Base-by-base conservation (phyloP, 2,329 filamentous ascomycete genomes). In the Hypoxylon sp. region DNA sequence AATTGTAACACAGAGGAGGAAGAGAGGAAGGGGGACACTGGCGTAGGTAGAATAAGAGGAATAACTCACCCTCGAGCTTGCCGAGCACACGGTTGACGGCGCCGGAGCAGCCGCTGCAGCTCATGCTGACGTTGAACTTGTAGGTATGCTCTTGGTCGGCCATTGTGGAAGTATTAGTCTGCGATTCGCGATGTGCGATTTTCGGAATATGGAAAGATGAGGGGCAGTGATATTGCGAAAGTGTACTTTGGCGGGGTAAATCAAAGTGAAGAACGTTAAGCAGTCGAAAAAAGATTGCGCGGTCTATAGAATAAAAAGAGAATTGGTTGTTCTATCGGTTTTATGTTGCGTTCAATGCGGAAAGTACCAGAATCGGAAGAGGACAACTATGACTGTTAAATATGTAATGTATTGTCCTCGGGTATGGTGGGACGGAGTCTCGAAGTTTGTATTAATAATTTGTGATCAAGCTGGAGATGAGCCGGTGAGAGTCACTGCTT, bases 111-210 rank as follows among this genome's bases (percentile, higher is more conserved):
- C 96, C 96, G 79, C 93, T 90, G 84, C 96, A 99, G 86, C 86
- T 92, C 96, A 99, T 99, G 82, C 85, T 87, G 81, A 98, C 89
- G 82, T 94, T 91, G 87, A 98, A 98, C 82, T 96, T 93, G 91
- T 98, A 98, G 74, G 90, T 93, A 86, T 97, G 94, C 75, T 93
- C 90, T 47, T 66, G 66, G 74, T 91, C 89, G 67, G 90, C 84
- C 92, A 94, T 94, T 76, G 74, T 85, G 77, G 59, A 52, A 48
- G 26, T 57, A 29, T 54, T 51, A 44, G 37, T 63, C 5, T 4
- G 26, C 26, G 26, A 26, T 26, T 26, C 6, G 26, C 26, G 26
- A 26, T 26, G 3, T 26, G 26, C 26, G 26, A 26, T 26, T 55
- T 57, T 19, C 29, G 29, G 33, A 39, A 19, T 4, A 22, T 9